Percentiles rank a stretch among this genome's conserved stretches.
These are phyloP conservation scores for Dispira parvispora DNA, from an alignment of 192 early-diverging fungal species.

Conservation along the genomic window DNA sequence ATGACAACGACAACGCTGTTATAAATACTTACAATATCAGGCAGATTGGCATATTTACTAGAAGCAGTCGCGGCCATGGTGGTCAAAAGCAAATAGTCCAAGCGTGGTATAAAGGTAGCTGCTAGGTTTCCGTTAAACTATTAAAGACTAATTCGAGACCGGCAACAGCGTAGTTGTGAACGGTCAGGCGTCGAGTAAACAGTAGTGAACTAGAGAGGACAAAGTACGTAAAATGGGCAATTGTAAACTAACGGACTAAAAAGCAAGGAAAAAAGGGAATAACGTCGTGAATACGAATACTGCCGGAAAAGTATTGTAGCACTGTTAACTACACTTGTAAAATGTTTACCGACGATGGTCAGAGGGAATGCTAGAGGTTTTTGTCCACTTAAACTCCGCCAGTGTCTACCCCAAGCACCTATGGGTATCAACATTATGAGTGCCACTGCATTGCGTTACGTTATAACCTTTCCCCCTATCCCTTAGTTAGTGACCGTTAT, in stretches of 20 bases:
- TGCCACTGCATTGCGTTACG: no score
- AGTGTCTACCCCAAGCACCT: no score
- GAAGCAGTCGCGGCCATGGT: constrained; percentile 18
- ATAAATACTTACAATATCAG: constrained; percentile 47
- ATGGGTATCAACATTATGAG: no score
- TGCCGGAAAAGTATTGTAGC: no score
- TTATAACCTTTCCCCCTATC: no score
- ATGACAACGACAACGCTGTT: not conserved
- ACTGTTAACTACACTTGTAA: no score
- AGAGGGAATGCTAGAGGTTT: no score
- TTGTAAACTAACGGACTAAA: not conserved
- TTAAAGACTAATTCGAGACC: not conserved
- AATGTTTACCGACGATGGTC: no score
- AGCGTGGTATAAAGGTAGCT: not conserved
- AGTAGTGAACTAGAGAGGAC: not conserved
- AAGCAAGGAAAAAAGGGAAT: no score
- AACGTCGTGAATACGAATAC: no score
- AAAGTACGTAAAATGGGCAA: not conserved
- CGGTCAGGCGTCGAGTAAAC: not conserved
- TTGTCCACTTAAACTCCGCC: no score
- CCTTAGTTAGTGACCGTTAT: no score
- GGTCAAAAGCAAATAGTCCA: not conserved
- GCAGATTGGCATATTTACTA: constrained; percentile 59
- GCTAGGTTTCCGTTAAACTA: not conserved
- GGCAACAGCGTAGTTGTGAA: not conserved